These are phyloP conservation scores for Ophiocordyceps camponoti-leonardi DNA, from an alignment of 2,329 filamentous ascomycete genomes.

Conservation along the genomic window DNA sequence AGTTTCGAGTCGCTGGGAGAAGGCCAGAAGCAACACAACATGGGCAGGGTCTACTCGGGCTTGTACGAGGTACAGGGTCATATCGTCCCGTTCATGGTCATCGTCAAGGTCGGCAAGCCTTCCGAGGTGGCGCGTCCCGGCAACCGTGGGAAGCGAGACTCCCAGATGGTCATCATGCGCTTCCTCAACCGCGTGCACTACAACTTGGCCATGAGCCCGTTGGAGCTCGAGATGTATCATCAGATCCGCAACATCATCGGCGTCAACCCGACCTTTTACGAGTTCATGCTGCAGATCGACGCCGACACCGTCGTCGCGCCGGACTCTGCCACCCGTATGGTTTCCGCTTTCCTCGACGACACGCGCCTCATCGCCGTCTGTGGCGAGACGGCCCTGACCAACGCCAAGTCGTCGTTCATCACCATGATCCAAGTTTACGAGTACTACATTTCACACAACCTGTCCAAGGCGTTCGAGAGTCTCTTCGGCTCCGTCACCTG, in stretches of 20 bases:
- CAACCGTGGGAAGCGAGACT: conserved; percentile 98
- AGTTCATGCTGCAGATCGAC: conserved; percentile 91
- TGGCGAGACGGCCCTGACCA: conserved; percentile 84
- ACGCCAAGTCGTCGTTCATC: conserved; percentile 81
- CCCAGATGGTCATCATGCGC: conserved; percentile 95
- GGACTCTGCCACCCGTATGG: conserved; percentile 83
- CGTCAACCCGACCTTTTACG: conserved; percentile 96
- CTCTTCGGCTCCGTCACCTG: conserved; percentile 95
- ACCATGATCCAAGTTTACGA: conserved; percentile 99
- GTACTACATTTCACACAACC: conserved; percentile 97
- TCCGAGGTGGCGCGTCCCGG: conserved; percentile 89
- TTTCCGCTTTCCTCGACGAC: conserved; percentile 79
- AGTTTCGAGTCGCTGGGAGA: conserved; percentile 95
- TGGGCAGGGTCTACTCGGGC: conserved; percentile 97
- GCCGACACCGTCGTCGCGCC: conserved; percentile 87
- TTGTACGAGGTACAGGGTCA: conserved; percentile 96
- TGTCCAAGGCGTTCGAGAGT: conserved; percentile 93
- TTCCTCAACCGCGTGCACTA: conserved; percentile 99
- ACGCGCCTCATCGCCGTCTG: conserved; percentile 87
- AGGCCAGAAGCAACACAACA: conserved; percentile 95
- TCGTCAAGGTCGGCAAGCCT: conserved; percentile 96
- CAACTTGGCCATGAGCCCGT: conserved; percentile 85
- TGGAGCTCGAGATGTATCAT: conserved; percentile 96
- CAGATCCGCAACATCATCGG: conserved; percentile 98
- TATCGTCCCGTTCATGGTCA: conserved; percentile 91